phyloP scores from a whole-genome alignment of 352 stramenopile species.

The Globisporangium lucens region DNA sequence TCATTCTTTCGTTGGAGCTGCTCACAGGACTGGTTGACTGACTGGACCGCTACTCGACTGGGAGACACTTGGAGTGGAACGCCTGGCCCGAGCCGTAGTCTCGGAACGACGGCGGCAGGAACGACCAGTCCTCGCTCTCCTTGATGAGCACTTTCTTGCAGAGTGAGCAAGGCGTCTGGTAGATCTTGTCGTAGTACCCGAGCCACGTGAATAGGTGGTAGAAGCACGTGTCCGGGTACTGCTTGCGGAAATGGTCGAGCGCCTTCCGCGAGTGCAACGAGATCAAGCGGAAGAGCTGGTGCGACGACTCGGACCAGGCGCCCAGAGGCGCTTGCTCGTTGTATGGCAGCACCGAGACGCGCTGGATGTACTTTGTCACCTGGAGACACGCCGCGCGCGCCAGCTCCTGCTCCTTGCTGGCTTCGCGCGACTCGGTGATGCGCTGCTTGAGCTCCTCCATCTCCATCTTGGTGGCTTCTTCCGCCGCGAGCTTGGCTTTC shows the following conservation, averaged over 20 bases:
- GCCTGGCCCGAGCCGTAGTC: conserved; percentile 80
- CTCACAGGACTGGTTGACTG: neutral
- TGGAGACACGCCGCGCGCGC: conserved; percentile 64
- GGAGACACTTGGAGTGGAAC: conserved; percentile 82
- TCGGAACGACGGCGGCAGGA: conserved; percentile 80
- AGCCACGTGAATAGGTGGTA: conserved; percentile 87
- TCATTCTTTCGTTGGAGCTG: neutral
- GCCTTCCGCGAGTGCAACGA: conserved; percentile 76
- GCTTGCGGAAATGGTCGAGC: conserved; percentile 79
- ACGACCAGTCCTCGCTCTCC: conserved; percentile 77
- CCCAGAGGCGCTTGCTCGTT: conserved; percentile 75
- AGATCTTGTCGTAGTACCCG: conserved; percentile 86
- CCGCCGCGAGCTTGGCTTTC: conserved; percentile 80
- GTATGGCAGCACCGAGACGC: conserved; percentile 74
- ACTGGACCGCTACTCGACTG: conserved; percentile 33
- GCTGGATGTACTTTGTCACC: conserved; percentile 86
- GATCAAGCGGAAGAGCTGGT: conserved; percentile 77
- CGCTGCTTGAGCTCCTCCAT: conserved; percentile 85
- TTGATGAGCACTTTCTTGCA: conserved; percentile 87
- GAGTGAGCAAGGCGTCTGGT: conserved; percentile 79
- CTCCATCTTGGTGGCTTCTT: conserved; percentile 86
- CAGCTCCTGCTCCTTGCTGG: conserved; percentile 80
- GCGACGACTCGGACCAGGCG: conserved; percentile 78
- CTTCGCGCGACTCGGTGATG: conserved; percentile 73
- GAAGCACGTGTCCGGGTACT: conserved; percentile 84